These are phyloP conservation scores for Lentinula sp. DNA, from an alignment of 768 basidiomycete genomes.

Conservation along the genomic window DNA sequence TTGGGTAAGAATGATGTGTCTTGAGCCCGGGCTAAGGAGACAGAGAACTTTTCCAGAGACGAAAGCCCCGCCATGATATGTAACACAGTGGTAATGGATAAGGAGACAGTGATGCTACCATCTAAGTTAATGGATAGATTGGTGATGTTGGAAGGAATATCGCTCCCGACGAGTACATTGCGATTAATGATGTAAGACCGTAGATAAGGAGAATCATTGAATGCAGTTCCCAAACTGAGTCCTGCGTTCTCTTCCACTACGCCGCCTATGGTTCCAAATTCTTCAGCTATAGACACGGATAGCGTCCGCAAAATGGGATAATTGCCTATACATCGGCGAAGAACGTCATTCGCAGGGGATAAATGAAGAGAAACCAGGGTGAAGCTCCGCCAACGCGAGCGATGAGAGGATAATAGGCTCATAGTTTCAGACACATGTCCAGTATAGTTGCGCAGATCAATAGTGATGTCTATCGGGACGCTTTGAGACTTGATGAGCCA, in stretches of 20 bases:
- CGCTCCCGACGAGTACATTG: conserved; percentile 23
- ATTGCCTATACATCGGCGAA: conserved; percentile 28
- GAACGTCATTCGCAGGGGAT: conserved; percentile 30
- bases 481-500: conserved; percentile 46
- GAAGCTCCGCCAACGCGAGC: conserved; percentile 39
- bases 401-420: conserved; percentile 30
- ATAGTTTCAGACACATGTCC: conserved; percentile 28
- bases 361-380: conserved; percentile 30
- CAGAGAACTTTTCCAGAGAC: conserved; percentile 31
- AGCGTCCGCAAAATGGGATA: conserved; percentile 30
- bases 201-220: conserved; percentile 28
- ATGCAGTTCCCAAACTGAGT: conserved; percentile 18
- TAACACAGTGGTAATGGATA: conserved; percentile 20
- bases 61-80: conserved; percentile 32
- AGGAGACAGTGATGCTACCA: conserved; percentile 11
- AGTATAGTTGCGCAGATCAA: conserved; percentile 29
- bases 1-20: conserved; percentile 19
- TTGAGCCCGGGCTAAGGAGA: conserved; percentile 29
- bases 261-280: conserved; percentile 17
- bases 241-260: conserved; percentile 14
- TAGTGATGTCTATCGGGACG: conserved; percentile 37
- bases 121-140: conserved; percentile 27
- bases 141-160: conserved; percentile 27
- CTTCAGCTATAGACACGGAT: conserved; percentile 23
- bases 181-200: conserved; percentile 25